These are phyloP conservation scores for Calonectria pseudoturangicola DNA, from an alignment of 2,329 filamentous ascomycete species.

Conservation along the genomic window DNA sequence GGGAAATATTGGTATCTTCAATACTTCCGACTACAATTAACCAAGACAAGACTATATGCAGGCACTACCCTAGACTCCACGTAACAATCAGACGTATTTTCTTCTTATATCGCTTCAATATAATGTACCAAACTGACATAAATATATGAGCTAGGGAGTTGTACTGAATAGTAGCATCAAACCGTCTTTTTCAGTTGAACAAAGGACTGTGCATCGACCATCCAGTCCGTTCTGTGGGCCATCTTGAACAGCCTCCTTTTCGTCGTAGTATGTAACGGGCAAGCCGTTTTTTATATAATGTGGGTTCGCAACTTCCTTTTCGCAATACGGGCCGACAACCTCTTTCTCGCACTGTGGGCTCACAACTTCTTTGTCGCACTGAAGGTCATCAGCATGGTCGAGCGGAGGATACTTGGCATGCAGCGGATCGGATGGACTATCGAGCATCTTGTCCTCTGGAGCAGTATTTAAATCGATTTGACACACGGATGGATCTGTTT, in stretches of 20 bases:
- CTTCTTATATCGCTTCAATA: no score
- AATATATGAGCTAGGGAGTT: no score
- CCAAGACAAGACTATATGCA: no score
- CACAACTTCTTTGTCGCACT: no score
- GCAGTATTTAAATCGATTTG: not conserved
- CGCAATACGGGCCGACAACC: not conserved
- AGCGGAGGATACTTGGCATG: not conserved
- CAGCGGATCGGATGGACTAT: not conserved
- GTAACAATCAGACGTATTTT: no score
- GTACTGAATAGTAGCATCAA: not conserved
- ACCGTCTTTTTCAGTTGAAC: conserved; percentile 7
- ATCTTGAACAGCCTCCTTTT: conserved; percentile 22
- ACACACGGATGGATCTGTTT: not conserved
- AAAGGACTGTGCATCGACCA: conserved; percentile 6
- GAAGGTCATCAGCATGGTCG: not conserved
- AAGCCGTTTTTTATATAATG: not conserved
- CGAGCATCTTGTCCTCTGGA: not conserved
- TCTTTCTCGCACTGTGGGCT: no score
- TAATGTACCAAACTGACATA: no score
- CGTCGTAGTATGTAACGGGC: conserved; percentile 2
- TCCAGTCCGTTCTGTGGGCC: not conserved
- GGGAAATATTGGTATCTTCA: no score
- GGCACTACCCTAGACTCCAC: no score
- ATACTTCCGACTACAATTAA: no score
- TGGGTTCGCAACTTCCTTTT: not conserved